Percentiles rank a stretch among this genome's conserved stretches.
phyloP scores from a whole-genome alignment of 2,329 filamentous ascomycete species.

The Trichoderma sp. region DNA sequence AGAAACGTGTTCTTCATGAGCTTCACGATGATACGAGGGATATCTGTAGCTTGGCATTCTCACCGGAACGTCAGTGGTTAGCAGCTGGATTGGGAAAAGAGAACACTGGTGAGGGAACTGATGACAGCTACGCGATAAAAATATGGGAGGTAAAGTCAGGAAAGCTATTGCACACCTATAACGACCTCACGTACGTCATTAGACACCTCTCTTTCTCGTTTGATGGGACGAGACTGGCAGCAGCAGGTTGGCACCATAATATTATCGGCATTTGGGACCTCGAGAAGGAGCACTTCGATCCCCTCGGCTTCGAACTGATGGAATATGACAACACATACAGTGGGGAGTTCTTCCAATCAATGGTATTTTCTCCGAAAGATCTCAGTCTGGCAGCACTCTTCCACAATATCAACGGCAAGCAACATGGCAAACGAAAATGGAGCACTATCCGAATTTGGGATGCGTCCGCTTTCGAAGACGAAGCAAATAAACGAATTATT shows the following conservation, averaged over 20 bases:
- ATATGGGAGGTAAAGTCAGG: neutral
- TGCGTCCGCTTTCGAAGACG: neutral
- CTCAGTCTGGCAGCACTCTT: neutral
- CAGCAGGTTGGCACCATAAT: neutral
- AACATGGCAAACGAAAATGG: too few relatives aligned
- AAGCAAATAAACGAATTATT: neutral
- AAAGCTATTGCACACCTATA: neutral
- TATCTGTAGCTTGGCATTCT: neutral
- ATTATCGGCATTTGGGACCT: neutral
- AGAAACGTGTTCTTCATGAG: neutral
- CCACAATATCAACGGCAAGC: too few relatives aligned
- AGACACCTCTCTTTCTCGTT: neutral
- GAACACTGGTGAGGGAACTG: too few relatives aligned
- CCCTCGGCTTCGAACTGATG: too few relatives aligned
- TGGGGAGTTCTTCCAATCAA: neutral
- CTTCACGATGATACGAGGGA: neutral
- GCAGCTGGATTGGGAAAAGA: neutral
- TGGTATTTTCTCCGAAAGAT: neutral
- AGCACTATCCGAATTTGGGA: neutral
- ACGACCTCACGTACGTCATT: rapidly evolving
- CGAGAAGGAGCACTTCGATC: neutral
- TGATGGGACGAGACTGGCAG: neutral
- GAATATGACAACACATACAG: neutral
- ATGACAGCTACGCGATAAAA: neutral
- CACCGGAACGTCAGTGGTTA: neutral